Percentiles rank a stretch among this genome's conserved stretches.
phyloP scores from a whole-genome alignment of 768 basidiomycete species.

The Myochromella boudieri region DNA sequence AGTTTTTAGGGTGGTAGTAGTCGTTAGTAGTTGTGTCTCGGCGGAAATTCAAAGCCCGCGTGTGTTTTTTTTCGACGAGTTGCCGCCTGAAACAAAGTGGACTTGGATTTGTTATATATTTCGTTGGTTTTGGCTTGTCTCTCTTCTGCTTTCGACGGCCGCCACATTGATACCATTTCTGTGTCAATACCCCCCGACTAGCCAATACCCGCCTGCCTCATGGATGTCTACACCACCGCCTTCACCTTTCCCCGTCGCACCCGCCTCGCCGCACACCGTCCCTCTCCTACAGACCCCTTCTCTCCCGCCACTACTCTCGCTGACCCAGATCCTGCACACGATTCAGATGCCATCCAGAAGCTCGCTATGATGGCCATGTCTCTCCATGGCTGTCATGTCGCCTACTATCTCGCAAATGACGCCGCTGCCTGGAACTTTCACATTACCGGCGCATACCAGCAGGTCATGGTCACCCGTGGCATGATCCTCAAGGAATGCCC shows the following conservation, averaged over 20 bases:
- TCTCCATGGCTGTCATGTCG: slow-evolving; percentile 80
- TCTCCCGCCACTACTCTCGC: slow-evolving; percentile 35
- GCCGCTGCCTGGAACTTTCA: slow-evolving; percentile 85
- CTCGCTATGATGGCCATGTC: slow-evolving; percentile 79
- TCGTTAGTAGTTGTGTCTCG: slow-evolving; percentile 6
- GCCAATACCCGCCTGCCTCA: slow-evolving; percentile 34
- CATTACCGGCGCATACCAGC: slow-evolving; percentile 87
- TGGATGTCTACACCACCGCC: slow-evolving; percentile 96
- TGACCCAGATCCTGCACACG: slow-evolving; percentile 42
- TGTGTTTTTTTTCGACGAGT: slow-evolving; percentile 31
- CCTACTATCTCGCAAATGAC: slow-evolving; percentile 72
- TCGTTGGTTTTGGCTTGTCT: slow-evolving; percentile 16
- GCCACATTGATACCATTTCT: slow-evolving; percentile 50
- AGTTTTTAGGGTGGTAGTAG: slow-evolving; percentile 3
- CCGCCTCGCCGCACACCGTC: slow-evolving; percentile 63
- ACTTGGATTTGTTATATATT: slow-evolving; percentile 24
- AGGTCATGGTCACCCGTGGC: slow-evolving; percentile 88
- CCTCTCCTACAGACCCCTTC: slow-evolving; percentile 65
- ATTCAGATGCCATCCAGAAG: slow-evolving; percentile 76
- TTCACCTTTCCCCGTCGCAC: slow-evolving; percentile 89
- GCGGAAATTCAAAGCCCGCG: slow-evolving; percentile 38
- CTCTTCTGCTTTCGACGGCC: slow-evolving; percentile 23
- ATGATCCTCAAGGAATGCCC: slow-evolving; percentile 89
- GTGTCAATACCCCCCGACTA: slow-evolving; percentile 49
- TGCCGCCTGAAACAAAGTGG: slow-evolving; percentile 31